A percentile compares a stretch with the other conserved stretches of the same genome.
phyloP scores from a whole-genome alignment of 192 early-diverging fungal genomes.

The Gaertneriomyces sp. region DNA sequence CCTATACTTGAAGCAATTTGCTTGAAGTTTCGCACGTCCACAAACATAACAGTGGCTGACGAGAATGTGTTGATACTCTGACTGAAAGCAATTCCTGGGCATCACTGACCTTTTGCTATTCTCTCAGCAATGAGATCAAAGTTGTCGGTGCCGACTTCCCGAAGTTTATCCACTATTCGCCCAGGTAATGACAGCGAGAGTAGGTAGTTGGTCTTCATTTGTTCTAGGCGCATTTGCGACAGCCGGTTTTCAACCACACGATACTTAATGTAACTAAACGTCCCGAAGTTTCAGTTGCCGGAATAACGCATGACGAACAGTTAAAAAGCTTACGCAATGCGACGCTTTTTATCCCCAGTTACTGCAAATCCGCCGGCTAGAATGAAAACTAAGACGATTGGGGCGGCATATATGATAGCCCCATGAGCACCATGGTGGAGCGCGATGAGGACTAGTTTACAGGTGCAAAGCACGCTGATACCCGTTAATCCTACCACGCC shows the following conservation, averaged over 20 bases:
- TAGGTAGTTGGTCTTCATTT: constrained; percentile 45
- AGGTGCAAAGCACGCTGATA: neutral
- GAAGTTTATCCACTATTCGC: constrained; percentile 40
- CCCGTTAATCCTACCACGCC: constrained; percentile 9
- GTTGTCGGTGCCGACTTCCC: constrained; percentile 39
- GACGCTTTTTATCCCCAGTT: constrained; percentile 18
- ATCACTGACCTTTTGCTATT: constrained; percentile 20
- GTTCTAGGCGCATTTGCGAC: constrained; percentile 33
- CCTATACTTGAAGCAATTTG: constrained; percentile 35
- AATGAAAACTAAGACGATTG: constrained; percentile 14
- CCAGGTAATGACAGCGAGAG: constrained; percentile 43
- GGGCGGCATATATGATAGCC: constrained; percentile 17
- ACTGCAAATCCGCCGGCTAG: constrained; percentile 6
- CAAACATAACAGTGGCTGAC: constrained; percentile 50
- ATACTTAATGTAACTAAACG: constrained; percentile 37
- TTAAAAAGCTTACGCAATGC: constrained; percentile 13
- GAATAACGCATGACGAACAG: neutral
- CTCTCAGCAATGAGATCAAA: constrained; percentile 48
- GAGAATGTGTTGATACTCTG: neutral
- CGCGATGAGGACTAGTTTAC: constrained; percentile 8
- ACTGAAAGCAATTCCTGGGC: neutral
- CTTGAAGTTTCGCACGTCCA: constrained; percentile 49
- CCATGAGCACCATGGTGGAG: neutral
- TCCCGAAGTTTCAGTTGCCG: neutral
- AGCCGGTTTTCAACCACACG: constrained; percentile 38